These are phyloP conservation scores for Bidens hawaiensis DNA, from an alignment of 140 eudicot species.

Conservation along the genomic window DNA sequence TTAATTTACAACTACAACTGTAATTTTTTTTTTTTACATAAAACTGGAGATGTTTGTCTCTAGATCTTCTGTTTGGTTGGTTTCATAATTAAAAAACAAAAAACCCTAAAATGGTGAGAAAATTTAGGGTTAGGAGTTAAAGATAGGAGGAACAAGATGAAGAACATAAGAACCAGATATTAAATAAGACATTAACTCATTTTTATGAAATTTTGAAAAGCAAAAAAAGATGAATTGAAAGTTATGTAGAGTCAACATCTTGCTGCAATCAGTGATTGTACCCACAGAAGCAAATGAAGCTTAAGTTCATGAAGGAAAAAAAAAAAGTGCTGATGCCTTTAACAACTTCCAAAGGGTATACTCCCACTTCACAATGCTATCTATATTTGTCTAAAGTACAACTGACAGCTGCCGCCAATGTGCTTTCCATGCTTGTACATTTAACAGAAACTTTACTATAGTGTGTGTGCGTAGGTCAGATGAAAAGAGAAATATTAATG, in stretches of 20 bases:
- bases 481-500: neutral
- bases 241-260: conserved; percentile 41
- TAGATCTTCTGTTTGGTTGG: neutral
- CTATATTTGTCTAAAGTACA: conserved; percentile 38
- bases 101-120: neutral
- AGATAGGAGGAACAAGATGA: conserved; percentile 12
- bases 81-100: neutral
- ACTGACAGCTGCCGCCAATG: conserved; percentile 37
- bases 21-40: no score
- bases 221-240: conserved; percentile 15
- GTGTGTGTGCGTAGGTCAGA: neutral
- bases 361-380: conserved; percentile 34
- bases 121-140: conserved; percentile 11
- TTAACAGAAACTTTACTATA: conserved; percentile 8
- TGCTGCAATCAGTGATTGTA: conserved; percentile 40
- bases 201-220: conserved; percentile 11
- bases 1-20: neutral
- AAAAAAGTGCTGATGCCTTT: conserved; percentile 36
- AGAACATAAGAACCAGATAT: conserved; percentile 22
- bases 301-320: conserved; percentile 33
- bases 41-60: neutral
- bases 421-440: conserved; percentile 42
- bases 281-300: conserved; percentile 39
- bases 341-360: conserved; percentile 36
- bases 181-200: conserved; percentile 6